Evolutionary conservation across 257 asterid genomes (phyloP), one percentile per base, ranked within the genome.

Genomic region (Coffea canephora): DNA sequence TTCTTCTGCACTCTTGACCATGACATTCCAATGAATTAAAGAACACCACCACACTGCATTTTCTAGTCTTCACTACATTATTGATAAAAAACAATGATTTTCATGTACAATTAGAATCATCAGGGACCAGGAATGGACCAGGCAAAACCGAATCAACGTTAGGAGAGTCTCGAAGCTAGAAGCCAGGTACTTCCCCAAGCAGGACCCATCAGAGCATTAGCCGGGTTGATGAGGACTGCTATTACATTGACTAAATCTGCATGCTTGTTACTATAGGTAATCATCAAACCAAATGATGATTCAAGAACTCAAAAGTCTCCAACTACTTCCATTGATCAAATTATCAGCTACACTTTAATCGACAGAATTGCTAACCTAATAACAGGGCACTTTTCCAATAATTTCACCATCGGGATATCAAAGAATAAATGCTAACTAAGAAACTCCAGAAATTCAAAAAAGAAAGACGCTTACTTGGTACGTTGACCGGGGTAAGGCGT

Each of bases 401-500:
- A 70, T 70, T 48, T 48, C 25, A 15, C n/a, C 12, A 36, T 69
- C n/a, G 39, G 13, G 41, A 36, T 8, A n/a, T 36, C 4, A 7
- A n/a, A n/a, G n/a, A 62, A 62, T 5, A 62, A 25, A 0, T 5
- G 23, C 8, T 9, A 57, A 13, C 3, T 27, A 12, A 46, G 14
- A 59, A 59, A 6, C 34, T 61, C 67, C 19, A 59, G 14, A 16
- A 3, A 31, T 31, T 49, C 31, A 15, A 69, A 11, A 12, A 21
- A 54, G 41, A 46, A 79, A 36, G 54, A 77, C 14, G 67, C 97
- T 91, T 87, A 95, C 99, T 89, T 95, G 59, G 96, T 88, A 36
- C 96, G 93, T 77, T 88, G 96, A 70, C 97, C 97, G 73, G 87
- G 31, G 82, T 93, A 95, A 41, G 92, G 82, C 78, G 77, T 92